Percentiles rank a stretch among this genome's conserved stretches.
These are phyloP conservation scores for Botrytis galanthina DNA, from an alignment of 2,329 filamentous ascomycete genomes.

Conservation along the genomic window DNA sequence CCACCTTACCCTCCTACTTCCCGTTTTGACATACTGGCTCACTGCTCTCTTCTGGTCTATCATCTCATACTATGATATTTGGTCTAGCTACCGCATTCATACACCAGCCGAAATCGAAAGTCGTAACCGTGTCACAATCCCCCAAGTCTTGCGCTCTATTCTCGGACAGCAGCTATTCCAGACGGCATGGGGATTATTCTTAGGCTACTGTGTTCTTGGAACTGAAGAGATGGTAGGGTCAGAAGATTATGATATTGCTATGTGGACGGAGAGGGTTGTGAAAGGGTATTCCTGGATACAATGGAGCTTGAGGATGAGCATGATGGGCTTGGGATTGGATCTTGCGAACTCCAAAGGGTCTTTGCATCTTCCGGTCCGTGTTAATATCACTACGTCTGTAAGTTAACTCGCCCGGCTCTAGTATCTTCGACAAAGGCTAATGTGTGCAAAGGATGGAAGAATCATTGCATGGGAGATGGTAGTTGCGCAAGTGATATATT, in stretches of 20 bases:
- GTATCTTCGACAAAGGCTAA: background rate
- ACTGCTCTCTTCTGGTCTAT: background rate
- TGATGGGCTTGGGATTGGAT: background rate
- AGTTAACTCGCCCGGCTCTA: background rate
- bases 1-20: slow-evolving; percentile 58
- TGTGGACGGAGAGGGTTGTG: background rate
- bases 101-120: slow-evolving; percentile 85
- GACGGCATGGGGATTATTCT: background rate
- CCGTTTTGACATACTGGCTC: slow-evolving; percentile 6
- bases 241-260: slow-evolving; percentile 11
- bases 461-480: background rate
- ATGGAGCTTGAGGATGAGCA: background rate
- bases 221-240: slow-evolving; percentile 7
- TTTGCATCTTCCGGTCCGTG: slow-evolving; percentile 6
- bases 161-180: slow-evolving; percentile 1
- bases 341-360: background rate
- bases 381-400: background rate
- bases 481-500: slow-evolving; percentile 44
- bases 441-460: background rate
- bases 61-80: slow-evolving; percentile 14
- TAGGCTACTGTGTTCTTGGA: slow-evolving; percentile 3
- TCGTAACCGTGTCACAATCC: slow-evolving; percentile 80
- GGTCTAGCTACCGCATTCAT: slow-evolving; percentile 47
- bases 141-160: slow-evolving; percentile 51
- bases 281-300: background rate